These are phyloP conservation scores for Stachybotrys chlorohalonatus DNA, from an alignment of 2,329 filamentous ascomycete genomes.

Conservation along the genomic window DNA sequence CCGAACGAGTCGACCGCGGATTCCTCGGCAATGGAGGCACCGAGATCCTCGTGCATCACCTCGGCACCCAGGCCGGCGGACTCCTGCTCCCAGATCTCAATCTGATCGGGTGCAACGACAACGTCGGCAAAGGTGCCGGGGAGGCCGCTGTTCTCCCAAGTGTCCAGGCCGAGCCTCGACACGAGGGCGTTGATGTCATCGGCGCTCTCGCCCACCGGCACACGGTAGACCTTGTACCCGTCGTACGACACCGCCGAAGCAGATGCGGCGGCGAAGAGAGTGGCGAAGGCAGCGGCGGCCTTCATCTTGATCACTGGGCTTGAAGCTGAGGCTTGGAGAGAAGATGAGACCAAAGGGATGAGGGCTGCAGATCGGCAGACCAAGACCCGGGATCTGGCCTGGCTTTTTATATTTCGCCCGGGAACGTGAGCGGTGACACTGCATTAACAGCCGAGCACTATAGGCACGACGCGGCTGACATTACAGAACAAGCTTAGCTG, in stretches of 20 bases:
- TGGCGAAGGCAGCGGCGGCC: constrained; percentile 4
- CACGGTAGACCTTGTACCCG: constrained; percentile 34
- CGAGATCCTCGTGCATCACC: constrained; percentile 31
- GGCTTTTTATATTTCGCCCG: neutral
- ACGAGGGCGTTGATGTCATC: constrained; percentile 23
- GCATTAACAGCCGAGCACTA: neutral
- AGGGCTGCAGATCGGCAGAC: neutral
- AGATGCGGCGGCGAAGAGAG: constrained; percentile 8
- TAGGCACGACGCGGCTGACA: neutral
- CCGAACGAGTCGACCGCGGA: constrained; percentile 10
- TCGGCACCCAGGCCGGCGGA: constrained; percentile 18
- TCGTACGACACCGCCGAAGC: constrained; percentile 25
- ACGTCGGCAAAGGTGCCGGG: constrained; percentile 28
- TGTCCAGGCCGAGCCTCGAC: constrained; percentile 21
- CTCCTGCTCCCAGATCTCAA: constrained; percentile 22
- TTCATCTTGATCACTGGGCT: constrained; percentile 6
- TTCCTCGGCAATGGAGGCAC: constrained; percentile 26
- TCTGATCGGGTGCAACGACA: constrained; percentile 25
- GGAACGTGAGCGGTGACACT: neutral
- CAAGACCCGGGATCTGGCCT: neutral
- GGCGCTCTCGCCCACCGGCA: constrained; percentile 24
- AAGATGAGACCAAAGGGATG: neutral
- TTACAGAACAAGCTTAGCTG: neutral
- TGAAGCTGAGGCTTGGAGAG: neutral
- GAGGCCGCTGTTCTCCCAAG: constrained; percentile 27